phyloP scores from a whole-genome alignment of 768 basidiomycete genomes.

The Rhizopogon vinicolor region DNA sequence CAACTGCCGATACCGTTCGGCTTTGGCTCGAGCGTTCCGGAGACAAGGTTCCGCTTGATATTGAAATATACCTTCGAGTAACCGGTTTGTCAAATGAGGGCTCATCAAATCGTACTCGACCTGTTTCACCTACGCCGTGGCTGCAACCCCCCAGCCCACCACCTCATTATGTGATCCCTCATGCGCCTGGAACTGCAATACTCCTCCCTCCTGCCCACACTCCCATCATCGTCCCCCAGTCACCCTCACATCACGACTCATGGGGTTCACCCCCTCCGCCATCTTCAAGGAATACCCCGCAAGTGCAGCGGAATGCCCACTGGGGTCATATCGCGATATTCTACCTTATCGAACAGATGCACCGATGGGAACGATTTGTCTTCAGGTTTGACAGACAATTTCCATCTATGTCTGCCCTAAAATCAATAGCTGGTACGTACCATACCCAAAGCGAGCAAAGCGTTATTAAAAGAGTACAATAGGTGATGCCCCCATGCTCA shows the following conservation, averaged over 20 bases:
- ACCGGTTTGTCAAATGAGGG: conserved; percentile 23
- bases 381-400: conserved; percentile 79
- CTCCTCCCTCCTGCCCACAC: conserved; percentile 33
- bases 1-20: conserved; percentile 75
- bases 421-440: conserved; percentile 61
- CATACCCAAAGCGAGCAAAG: background rate
- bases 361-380: conserved; percentile 76
- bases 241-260: conserved; percentile 32
- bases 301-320: conserved; percentile 48
- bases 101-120: conserved; percentile 16
- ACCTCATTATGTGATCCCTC: conserved; percentile 35
- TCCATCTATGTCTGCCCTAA: conserved; percentile 66
- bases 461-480: conserved; percentile 5
- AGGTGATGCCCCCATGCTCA: conserved; percentile 71
- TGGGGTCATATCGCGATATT: conserved; percentile 82
- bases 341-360: conserved; percentile 77
- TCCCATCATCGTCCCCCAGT: conserved; percentile 45
- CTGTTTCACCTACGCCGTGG: conserved; percentile 27
- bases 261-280: conserved; percentile 34
- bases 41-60: conserved; percentile 63
- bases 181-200: conserved; percentile 21
- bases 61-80: conserved; percentile 72
- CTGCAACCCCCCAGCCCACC: conserved; percentile 26
- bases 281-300: conserved; percentile 21
- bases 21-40: conserved; percentile 84